Percentiles rank a stretch among this genome's conserved stretches.
Evolutionary conservation across 305 asterid species (phyloP).

Genomic region (Fraxinus velutina): DNA sequence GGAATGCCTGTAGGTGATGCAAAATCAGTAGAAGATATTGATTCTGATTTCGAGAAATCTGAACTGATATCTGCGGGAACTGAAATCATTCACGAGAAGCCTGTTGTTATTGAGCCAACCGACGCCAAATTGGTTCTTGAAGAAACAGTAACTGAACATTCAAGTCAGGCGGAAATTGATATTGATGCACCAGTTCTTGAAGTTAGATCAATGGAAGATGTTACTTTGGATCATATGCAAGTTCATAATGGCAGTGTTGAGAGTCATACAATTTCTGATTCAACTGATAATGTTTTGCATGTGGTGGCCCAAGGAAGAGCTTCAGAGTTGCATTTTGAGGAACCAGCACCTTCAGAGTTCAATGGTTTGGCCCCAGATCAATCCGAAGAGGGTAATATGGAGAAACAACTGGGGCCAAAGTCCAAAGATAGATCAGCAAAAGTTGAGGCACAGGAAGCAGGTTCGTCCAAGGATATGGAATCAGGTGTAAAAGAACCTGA

Average conservation of each 20-base stretch:
- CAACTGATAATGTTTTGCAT: conserved; percentile 22
- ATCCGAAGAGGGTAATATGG: conserved; percentile 28
- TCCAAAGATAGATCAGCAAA: conserved; percentile 25
- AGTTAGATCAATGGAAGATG: conserved; percentile 21
- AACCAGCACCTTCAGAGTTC: conserved; percentile 12
- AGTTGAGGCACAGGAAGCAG: conserved; percentile 27
- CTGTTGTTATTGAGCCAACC: not conserved
- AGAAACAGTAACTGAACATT: conserved; percentile 8
- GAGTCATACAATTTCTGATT: conserved; percentile 8
- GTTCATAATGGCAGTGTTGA: conserved; percentile 20
- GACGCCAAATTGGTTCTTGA: conserved; percentile 5
- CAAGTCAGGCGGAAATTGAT: not conserved
- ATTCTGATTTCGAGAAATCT: conserved; percentile 21
- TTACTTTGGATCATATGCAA: conserved; percentile 26
- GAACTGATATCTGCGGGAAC: conserved; percentile 24
- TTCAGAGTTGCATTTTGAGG: conserved; percentile 33
- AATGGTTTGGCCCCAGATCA: conserved; percentile 16
- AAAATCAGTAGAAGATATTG: conserved; percentile 25
- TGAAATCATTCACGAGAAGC: conserved; percentile 5
- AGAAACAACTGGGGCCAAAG: conserved; percentile 25
- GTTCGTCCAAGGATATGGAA: conserved; percentile 23
- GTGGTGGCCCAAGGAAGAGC: conserved; percentile 25
- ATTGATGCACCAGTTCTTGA: conserved; percentile 8
- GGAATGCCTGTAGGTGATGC: conserved; percentile 33
- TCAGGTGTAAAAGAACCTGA: too few species aligned